A percentile compares a stretch with the other conserved stretches of the same genome.
phyloP scores from a whole-genome alignment of 2,329 filamentous ascomycete species.

The Scortechinia acanthostroma region DNA sequence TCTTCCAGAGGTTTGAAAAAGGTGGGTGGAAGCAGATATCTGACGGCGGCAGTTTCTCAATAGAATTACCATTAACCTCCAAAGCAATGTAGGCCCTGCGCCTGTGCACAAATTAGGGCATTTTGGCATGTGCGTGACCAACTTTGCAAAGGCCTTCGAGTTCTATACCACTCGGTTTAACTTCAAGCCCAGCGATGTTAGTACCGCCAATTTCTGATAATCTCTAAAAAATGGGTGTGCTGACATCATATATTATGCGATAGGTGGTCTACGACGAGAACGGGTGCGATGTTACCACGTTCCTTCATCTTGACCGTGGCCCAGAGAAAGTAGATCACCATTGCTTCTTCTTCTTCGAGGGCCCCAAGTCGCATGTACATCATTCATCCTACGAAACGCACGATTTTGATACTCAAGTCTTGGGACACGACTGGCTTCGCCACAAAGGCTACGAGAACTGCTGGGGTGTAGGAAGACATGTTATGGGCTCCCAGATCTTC shows the following conservation, averaged over 20 bases:
- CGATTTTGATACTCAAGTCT: conserved; percentile 63
- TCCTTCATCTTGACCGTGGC: conserved; percentile 19
- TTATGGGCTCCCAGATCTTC: conserved; percentile 66
- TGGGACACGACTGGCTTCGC: conserved; percentile 65
- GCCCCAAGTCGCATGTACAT: conserved; percentile 42
- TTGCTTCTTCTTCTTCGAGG: conserved; percentile 34
- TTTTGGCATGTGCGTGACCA: conserved; percentile 20
- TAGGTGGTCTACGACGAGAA: conserved; percentile 15
- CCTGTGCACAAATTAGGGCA: conserved; percentile 21
- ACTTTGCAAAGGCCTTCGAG: conserved; percentile 18
- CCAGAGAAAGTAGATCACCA: conserved; percentile 43
- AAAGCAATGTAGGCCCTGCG: conserved; percentile 8
- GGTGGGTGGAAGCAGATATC: conserved; percentile 6
- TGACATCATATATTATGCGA: no score
- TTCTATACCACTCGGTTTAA: conserved; percentile 32
- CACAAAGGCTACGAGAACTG: conserved; percentile 55
- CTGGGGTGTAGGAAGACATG: conserved; percentile 67
- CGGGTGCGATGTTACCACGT: neutral
- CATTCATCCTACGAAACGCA: conserved; percentile 68
- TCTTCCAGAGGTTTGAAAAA: conserved; percentile 41
- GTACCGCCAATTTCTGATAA: neutral
- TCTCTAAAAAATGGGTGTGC: neutral
- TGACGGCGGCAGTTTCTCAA: neutral
- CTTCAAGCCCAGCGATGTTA: conserved; percentile 23
- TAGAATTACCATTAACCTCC: no score